These are phyloP conservation scores for Phytopythium aichiense DNA, from an alignment of 352 stramenopile species.

Conservation along the genomic window DNA sequence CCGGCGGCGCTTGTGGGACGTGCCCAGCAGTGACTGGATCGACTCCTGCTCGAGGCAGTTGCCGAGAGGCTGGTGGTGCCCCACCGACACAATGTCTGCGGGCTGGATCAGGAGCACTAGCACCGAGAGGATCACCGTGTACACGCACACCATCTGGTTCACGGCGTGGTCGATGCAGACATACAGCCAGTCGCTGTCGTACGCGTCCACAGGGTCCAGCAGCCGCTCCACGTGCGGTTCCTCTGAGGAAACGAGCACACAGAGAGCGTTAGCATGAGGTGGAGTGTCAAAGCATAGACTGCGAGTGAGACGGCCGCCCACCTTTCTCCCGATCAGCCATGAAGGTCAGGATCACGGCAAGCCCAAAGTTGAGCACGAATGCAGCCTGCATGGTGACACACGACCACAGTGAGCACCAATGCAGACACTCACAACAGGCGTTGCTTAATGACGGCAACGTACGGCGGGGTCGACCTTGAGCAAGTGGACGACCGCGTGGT, in stretches of 20 bases:
- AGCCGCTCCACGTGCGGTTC: conserved; percentile 43
- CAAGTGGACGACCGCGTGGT: conserved; percentile 52
- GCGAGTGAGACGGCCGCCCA: conserved; percentile 5
- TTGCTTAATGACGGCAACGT: not conserved
- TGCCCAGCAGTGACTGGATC: conserved; percentile 58
- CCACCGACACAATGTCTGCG: conserved; percentile 65
- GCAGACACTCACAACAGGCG: not conserved
- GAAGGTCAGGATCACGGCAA: conserved; percentile 59
- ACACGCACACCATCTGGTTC: conserved; percentile 79
- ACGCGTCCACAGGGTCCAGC: conserved; percentile 58
- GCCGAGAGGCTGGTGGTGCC: conserved; percentile 68
- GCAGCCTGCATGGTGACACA: conserved; percentile 27
- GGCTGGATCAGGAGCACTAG: conserved; percentile 62
- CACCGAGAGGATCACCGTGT: conserved; percentile 51
- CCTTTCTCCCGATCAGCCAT: conserved; percentile 68
- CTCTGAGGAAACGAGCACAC: conserved; percentile 23
- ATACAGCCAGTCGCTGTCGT: conserved; percentile 83
- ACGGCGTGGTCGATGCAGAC: conserved; percentile 73
- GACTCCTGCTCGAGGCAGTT: conserved; percentile 59
- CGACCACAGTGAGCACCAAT: not conserved
- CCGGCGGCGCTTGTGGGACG: conserved; percentile 48
- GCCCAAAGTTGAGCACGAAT: conserved; percentile 40
- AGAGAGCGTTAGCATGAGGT: not conserved
- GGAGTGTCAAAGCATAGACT: too few relatives aligned
- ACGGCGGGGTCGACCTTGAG: conserved; percentile 52